Conservation (phyloP, 495 filamentous ascomycete genomes). For the Penicillium psychrofluorescens region DNA sequence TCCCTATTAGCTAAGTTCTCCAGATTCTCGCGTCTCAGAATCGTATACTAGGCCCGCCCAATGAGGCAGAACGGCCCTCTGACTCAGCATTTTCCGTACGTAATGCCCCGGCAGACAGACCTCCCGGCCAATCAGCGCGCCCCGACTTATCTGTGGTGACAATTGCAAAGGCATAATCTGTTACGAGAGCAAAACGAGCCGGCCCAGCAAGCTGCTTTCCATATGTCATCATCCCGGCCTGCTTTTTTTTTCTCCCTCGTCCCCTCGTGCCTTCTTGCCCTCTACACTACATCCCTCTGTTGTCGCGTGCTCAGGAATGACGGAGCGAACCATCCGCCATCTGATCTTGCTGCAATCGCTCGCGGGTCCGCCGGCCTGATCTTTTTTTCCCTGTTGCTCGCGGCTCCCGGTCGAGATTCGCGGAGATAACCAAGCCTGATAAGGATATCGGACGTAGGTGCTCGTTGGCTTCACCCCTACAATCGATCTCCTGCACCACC, state of each 20-base stretch:
- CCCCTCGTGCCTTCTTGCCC: not conserved
- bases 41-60: too few relatives aligned
- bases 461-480: not conserved
- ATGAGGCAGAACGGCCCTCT: not conserved
- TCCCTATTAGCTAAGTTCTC: too few relatives aligned
- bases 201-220: too few relatives aligned
- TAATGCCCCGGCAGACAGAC: conserved; percentile 8
- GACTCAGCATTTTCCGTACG: conserved; percentile 10
- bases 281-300: not conserved
- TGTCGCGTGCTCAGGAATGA: conserved; percentile 18
- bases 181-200: conserved; percentile 19
- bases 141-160: conserved; percentile 18
- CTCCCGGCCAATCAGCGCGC: conserved; percentile 10
- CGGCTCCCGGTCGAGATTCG: not conserved
- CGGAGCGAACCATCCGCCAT: conserved; percentile 22
- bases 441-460: conserved; percentile 2
- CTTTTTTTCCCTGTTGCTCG: not conserved
- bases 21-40: too few relatives aligned
- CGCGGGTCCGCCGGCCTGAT: conserved; percentile 10
- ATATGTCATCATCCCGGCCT: not conserved
- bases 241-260: not conserved
- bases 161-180: conserved; percentile 10
- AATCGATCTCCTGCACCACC: not conserved
- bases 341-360: conserved; percentile 25
- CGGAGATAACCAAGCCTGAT: conserved; percentile 16